These are phyloP conservation scores for Suhomyces taliae DNA, from an alignment of 1,139 yeast species.

Conservation along the genomic window DNA sequence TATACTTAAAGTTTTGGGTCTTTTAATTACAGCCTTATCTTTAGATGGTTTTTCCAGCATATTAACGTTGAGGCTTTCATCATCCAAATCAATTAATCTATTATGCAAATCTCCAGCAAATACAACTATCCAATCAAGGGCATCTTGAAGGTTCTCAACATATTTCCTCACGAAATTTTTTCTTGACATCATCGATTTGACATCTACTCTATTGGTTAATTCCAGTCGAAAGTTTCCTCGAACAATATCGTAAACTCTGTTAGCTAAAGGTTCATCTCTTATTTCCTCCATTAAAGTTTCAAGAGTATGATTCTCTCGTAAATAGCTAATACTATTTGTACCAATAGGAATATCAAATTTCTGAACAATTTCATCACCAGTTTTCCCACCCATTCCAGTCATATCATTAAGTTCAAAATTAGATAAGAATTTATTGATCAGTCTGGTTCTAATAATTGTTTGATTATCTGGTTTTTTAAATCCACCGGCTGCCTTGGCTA, in stretches of 20 bases:
- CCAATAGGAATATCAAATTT: slow-evolving; percentile 45
- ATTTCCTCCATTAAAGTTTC: slow-evolving; percentile 34
- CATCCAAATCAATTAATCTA: slow-evolving; percentile 72
- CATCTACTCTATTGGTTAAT: slow-evolving; percentile 56
- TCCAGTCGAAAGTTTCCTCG: slow-evolving; percentile 61
- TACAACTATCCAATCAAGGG: slow-evolving; percentile 77
- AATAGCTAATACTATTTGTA: slow-evolving; percentile 42
- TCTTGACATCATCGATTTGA: slow-evolving; percentile 86
- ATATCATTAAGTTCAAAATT: slow-evolving; percentile 70
- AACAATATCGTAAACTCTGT: slow-evolving; percentile 55
- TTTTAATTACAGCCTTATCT: slow-evolving; percentile 29
- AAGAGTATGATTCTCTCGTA: slow-evolving; percentile 47
- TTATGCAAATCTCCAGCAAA: slow-evolving; percentile 77
- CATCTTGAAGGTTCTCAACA: slow-evolving; percentile 55
- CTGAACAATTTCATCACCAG: slow-evolving; percentile 61
- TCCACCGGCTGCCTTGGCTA: slow-evolving; percentile 91
- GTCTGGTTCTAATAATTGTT: slow-evolving; percentile 60
- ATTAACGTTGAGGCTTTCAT: slow-evolving; percentile 50
- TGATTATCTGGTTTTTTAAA: slow-evolving; percentile 84
- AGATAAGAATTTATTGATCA: slow-evolving; percentile 53
- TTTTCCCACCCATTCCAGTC: slow-evolving; percentile 90
- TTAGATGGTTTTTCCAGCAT: slow-evolving; percentile 23
- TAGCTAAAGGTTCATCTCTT: slow-evolving; percentile 44
- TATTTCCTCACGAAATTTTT: slow-evolving; percentile 68
- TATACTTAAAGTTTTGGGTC: slow-evolving; percentile 56